phyloP scores from a whole-genome alignment of 1,284 basidiomycete genomes.

The Fistulinella cinereoalba region DNA sequence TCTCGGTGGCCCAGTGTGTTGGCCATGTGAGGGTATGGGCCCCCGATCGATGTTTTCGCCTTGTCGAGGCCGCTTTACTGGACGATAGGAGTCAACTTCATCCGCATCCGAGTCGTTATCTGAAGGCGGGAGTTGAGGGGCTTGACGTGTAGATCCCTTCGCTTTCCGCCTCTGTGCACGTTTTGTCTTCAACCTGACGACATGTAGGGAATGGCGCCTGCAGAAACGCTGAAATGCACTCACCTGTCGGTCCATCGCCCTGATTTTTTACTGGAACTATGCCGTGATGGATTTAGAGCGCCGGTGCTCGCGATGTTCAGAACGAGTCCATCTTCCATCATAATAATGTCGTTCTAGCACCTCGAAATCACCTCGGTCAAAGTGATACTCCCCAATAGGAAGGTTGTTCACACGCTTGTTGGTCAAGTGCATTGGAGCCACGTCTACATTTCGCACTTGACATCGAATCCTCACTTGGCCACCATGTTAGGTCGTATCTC shows the following conservation, averaged over 20 bases:
- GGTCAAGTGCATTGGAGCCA: slow-evolving; percentile 13
- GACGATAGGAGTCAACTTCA: slow-evolving; percentile 33
- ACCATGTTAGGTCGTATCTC: slow-evolving; percentile 61
- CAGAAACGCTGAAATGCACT: slow-evolving; percentile 18
- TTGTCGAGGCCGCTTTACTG: slow-evolving; percentile 51
- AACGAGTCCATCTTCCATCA: slow-evolving; percentile 68
- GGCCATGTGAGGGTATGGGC: slow-evolving; percentile 12
- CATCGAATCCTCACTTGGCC: not conserved
- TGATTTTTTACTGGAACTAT: slow-evolving; percentile 51
- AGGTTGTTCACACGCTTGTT: slow-evolving; percentile 23
- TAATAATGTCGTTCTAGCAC: not conserved
- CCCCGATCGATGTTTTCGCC: slow-evolving; percentile 27
- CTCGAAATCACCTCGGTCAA: not conserved
- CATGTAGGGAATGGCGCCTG: slow-evolving; percentile 4
- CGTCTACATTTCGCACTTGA: slow-evolving; percentile 18
- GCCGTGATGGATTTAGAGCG: slow-evolving; percentile 27
- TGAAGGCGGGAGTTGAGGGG: slow-evolving; percentile 9
- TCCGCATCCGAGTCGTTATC: slow-evolving; percentile 16
- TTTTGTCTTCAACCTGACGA: slow-evolving; percentile 63
- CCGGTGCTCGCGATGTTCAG: slow-evolving; percentile 64
- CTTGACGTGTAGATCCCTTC: slow-evolving; percentile 32
- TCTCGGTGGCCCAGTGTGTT: slow-evolving; percentile 30
- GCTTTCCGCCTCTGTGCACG: slow-evolving; percentile 62
- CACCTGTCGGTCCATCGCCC: slow-evolving; percentile 86
- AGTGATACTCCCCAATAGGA: too few species aligned